Base-by-base conservation (phyloP, 352 stramenopile genomes). In the Achlya hypogyna region DNA sequence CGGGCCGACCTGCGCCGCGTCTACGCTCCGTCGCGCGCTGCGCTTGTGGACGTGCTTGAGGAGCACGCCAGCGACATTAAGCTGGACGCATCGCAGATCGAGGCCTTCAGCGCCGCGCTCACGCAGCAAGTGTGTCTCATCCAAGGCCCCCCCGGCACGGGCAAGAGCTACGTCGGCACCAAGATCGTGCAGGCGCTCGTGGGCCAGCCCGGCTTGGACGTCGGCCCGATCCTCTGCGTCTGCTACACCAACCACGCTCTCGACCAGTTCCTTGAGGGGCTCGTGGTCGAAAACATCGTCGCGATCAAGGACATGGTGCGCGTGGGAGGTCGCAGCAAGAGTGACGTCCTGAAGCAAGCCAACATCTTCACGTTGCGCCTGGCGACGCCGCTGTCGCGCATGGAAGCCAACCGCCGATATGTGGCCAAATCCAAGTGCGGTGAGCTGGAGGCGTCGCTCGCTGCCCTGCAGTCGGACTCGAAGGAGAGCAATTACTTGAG, bases 161-260 rank as follows among this genome's bases (percentile, higher is more conserved):
- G 86, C 35, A 96, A 96, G 58, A 93, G 80, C 29, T 95, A 89
- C 58, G 85, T 96, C 53, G 88, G 88, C 18, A 78, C 73, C 0
- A 75, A 92, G 22, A 78, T 95, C 32, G 86, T 80, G 27, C 72
- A 79, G 43, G 81, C 84, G 18, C 86, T 96, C 64, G 52, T 89
- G 31, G 56, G 76, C 20, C 72, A 72, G 9, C 28, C 25, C 0
- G 18, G 22, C 10, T 8, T 66, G 28, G 66, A 74, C 5, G 53
- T 79, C 5, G 72, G 69, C 16, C 78, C 78, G 4, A 87, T 96
- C 49, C 69, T 96, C 5, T 80, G 81, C 60, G 83, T 96, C 9
- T 96, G 88, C 74, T 96, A 93, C 70, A 96, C 88, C 16, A 96
- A 96, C 73, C 87, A 96, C 67, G 86, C 88, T 14, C 76, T 96